Evolutionary conservation across 371 early-diverging fungal species (phyloP), one percentile per base, ranked within the genome.

Genomic region (Lichtheimia hyalospora): DNA sequence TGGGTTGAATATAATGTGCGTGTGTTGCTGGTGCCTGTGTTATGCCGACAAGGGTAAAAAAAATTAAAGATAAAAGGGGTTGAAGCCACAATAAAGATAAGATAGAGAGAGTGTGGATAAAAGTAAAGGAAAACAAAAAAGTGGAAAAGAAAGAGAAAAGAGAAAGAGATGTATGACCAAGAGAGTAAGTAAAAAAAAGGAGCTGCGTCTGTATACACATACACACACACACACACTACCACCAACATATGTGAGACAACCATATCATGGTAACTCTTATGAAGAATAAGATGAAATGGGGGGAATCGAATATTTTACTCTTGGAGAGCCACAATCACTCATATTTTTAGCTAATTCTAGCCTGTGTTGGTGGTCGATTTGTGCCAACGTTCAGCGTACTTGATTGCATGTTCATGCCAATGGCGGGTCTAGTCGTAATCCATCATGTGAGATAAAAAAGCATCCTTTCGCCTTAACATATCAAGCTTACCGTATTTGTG

Each of bases 261-360:
- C 34, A 34, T 34, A 34, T 34, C 34, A 34, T 34, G 34, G 34
- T 34, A 34, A 34, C 8, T 34, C 8, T 34, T 34, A 34, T 34
- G 10, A 34, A 34, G 34, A 8, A 34, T 25, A 25, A 2, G 10
- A 34, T 34, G 34, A 34, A 34, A 8, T 34, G 34, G 34, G 34
- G 34, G 34, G 34, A 34, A 34, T 10, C 34, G 34, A 34, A 34
- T 10, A 34, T 6, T 34, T 34, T 34, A 34, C 34, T 34, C 34
- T 34, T 34, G 6, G 34, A 8, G 10, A 34, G 34, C 34, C 34
- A 34, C 34, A 34, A 34, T 34, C 34, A 34, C 34, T 28, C 14
- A 24, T 43, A 52, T 41, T 52, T 52, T 60, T 60, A 55, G 55
- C 55, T 43, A 25, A n/a, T 55, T 21, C 20, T 34, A 34, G 34